phyloP scores from a whole-genome alignment of 768 basidiomycete genomes.

The Kwoniella sp. region DNA sequence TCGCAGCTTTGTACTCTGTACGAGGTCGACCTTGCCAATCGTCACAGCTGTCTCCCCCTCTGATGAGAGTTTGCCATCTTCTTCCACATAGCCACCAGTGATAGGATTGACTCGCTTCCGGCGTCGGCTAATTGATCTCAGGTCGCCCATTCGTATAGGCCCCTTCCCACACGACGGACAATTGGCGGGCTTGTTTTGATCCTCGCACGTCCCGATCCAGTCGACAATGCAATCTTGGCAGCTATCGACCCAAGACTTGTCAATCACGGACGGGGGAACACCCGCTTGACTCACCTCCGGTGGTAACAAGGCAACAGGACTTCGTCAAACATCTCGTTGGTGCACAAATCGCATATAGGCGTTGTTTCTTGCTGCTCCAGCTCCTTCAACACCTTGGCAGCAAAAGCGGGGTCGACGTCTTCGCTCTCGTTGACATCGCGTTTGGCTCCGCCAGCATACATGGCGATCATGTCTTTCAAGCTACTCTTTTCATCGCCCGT shows the following conservation, averaged over 20 bases:
- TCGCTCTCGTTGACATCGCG: slow-evolving; percentile 51
- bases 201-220: slow-evolving; percentile 65
- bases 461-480: slow-evolving; percentile 41
- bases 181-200: slow-evolving; percentile 63
- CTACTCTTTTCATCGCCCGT: slow-evolving; percentile 20
- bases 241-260: slow-evolving; percentile 55
- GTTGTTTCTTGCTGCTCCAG: slow-evolving; percentile 36
- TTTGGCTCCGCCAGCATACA: slow-evolving; percentile 48
- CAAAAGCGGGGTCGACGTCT: slow-evolving; percentile 47
- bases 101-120: slow-evolving; percentile 35
- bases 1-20: slow-evolving; percentile 84
- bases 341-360: slow-evolving; percentile 50
- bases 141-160: slow-evolving; percentile 38
- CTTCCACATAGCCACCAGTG: slow-evolving; percentile 21
- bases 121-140: slow-evolving; percentile 39
- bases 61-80: slow-evolving; percentile 14
- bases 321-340: slow-evolving; percentile 58
- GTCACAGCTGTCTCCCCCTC: slow-evolving; percentile 51
- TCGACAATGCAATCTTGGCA: slow-evolving; percentile 87
- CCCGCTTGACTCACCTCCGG: slow-evolving; percentile 49
- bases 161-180: slow-evolving; percentile 69
- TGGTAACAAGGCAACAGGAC: slow-evolving; percentile 48
- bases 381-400: slow-evolving; percentile 56
- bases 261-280: slow-evolving; percentile 69
- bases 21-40: slow-evolving; percentile 75